Conservation (phyloP, 108 stramenopile genomes). For the Cyclotella distinguenda region DNA sequence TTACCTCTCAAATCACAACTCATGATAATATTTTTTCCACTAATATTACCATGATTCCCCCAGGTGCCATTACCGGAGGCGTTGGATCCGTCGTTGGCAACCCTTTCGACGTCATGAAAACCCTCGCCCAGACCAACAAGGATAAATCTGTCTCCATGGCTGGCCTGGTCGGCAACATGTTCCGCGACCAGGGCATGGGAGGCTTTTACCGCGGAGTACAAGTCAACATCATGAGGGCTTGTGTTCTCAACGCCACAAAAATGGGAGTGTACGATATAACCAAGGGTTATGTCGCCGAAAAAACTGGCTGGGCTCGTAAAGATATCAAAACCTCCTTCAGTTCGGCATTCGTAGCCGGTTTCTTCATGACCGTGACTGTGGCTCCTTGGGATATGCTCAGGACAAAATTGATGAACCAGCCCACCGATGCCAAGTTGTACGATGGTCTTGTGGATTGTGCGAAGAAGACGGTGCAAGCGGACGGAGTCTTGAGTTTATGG, state of each 20-base stretch:
- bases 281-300: slow-evolving; percentile 79
- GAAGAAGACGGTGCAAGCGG: slow-evolving; percentile 69
- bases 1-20: too few species aligned
- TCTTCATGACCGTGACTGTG: slow-evolving; percentile 90
- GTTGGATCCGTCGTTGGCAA: slow-evolving; percentile 83
- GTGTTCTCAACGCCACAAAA: slow-evolving; percentile 93
- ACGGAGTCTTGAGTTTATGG: slow-evolving; percentile 76
- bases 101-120: slow-evolving; percentile 92
- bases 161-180: slow-evolving; percentile 65
- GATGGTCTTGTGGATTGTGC: slow-evolving; percentile 75
- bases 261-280: slow-evolving; percentile 88
- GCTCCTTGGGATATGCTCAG: slow-evolving; percentile 70
- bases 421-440: slow-evolving; percentile 82
- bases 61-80: slow-evolving; percentile 85
- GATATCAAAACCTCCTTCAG: slow-evolving; percentile 67
- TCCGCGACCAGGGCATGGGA: slow-evolving; percentile 79
- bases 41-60: too few species aligned
- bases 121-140: slow-evolving; percentile 86
- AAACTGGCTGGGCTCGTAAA: slow-evolving; percentile 76
- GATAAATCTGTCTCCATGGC: slow-evolving; percentile 57
- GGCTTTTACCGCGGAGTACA: slow-evolving; percentile 92
- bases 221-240: slow-evolving; percentile 85
- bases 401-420: slow-evolving; percentile 85
- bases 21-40: too few species aligned
- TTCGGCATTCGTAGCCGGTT: slow-evolving; percentile 82